phyloP scores from a whole-genome alignment of 2,329 filamentous ascomycete species.

The Cadophora gregata region DNA sequence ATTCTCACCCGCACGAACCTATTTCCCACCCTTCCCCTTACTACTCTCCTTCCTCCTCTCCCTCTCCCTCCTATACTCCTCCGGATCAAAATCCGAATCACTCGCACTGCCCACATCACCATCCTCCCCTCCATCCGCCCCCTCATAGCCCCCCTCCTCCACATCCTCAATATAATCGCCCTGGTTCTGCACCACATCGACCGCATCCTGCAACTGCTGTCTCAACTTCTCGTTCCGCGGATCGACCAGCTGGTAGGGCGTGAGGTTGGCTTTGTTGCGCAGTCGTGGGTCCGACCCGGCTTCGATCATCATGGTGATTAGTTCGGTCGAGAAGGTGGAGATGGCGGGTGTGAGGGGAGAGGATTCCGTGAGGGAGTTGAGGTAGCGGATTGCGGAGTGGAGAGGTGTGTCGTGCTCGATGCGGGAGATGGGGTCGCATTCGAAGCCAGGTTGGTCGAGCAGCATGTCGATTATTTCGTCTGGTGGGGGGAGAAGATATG shows the following conservation, averaged over 20 bases:
- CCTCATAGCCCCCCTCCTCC: slow-evolving; percentile 31
- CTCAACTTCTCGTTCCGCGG: slow-evolving; percentile 68
- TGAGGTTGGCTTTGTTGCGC: slow-evolving; percentile 76
- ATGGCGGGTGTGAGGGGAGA: slow-evolving; percentile 53
- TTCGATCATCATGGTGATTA: slow-evolving; percentile 83
- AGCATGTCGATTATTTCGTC: slow-evolving; percentile 83
- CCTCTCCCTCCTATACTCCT: slow-evolving; percentile 66
- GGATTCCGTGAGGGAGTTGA: slow-evolving; percentile 67
- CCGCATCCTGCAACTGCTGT: slow-evolving; percentile 70
- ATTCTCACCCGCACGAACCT: slow-evolving; percentile 10
- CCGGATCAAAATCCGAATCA: slow-evolving; percentile 59
- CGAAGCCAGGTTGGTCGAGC: slow-evolving; percentile 82
- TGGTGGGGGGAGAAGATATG: slow-evolving; percentile 42
- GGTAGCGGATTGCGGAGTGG: slow-evolving; percentile 78
- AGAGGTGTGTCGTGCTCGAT: slow-evolving; percentile 78
- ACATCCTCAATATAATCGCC: slow-evolving; percentile 51
- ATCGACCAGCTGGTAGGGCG: slow-evolving; percentile 74
- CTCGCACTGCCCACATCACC: slow-evolving; percentile 67
- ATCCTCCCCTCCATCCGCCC: slow-evolving; percentile 49
- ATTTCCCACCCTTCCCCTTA: slow-evolving; percentile 40
- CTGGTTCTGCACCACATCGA: slow-evolving; percentile 66
- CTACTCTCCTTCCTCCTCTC: slow-evolving; percentile 52
- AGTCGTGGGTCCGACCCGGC: slow-evolving; percentile 70
- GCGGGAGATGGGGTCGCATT: slow-evolving; percentile 79
- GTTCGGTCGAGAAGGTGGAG: slow-evolving; percentile 66